Evolutionary conservation across 2,329 filamentous ascomycete genomes (phyloP).

Genomic region (Cryphonectria nitschkei): DNA sequence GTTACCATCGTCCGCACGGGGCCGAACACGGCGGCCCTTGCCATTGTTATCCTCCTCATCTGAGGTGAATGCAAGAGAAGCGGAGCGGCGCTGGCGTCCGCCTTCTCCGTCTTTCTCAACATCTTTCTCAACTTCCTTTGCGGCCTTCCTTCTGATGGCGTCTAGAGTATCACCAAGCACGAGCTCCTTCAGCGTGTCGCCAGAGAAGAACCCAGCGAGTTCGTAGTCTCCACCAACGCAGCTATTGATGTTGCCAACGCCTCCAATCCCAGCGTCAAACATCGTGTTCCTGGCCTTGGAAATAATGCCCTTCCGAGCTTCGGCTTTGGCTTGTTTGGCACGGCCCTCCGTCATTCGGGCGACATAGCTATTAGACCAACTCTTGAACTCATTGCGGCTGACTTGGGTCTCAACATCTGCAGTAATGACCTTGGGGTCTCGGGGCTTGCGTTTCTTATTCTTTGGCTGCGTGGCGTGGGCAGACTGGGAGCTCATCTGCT

Average conservation of each 20-base stretch:
- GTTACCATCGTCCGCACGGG: constrained; percentile 37
- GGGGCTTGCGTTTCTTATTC: constrained; percentile 23
- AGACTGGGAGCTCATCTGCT: constrained; percentile 17
- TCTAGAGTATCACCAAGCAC: constrained; percentile 16
- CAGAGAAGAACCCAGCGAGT: constrained; percentile 51
- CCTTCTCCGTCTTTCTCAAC: constrained; percentile 27
- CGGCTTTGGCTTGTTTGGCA: constrained; percentile 34
- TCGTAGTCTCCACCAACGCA: constrained; percentile 44
- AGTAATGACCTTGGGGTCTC: constrained; percentile 34
- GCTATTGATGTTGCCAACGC: constrained; percentile 41
- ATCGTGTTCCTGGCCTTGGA: constrained; percentile 44
- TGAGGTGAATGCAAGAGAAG: constrained; percentile 47
- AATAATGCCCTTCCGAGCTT: constrained; percentile 41
- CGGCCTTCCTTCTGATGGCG: constrained; percentile 30
- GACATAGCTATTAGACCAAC: constrained; percentile 49
- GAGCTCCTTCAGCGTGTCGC: constrained; percentile 45
- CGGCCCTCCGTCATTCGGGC: constrained; percentile 56
- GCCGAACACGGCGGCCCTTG: constrained; percentile 43
- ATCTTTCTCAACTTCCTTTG: constrained; percentile 30
- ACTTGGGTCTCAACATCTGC: constrained; percentile 42
- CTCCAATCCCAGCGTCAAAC: constrained; percentile 45
- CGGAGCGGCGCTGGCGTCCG: constrained; percentile 46
- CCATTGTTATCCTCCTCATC: constrained; percentile 39
- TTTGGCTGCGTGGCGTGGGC: constrained; percentile 17
- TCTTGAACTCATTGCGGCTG: constrained; percentile 41